Base-by-base conservation (phyloP, 768 basidiomycete genomes). In the Cystofilobasidium ferigula region DNA sequence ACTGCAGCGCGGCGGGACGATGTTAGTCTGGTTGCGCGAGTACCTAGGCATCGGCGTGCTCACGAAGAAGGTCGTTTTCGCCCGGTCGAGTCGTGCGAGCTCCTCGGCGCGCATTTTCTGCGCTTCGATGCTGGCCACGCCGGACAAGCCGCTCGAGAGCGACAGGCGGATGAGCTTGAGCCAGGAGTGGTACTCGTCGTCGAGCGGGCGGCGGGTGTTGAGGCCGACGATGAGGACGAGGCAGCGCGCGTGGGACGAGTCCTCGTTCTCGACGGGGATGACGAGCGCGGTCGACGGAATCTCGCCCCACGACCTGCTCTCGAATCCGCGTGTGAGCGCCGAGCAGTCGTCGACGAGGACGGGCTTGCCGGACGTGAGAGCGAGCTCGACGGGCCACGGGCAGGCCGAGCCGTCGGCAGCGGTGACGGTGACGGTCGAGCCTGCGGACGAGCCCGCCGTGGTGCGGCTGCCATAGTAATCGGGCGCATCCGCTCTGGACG, bases 31-130 rank as follows among this genome's bases (percentile, higher is more conserved):
- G 43, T 71, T 74, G 58, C 68, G 40, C 20, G 40, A 42, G 20
- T 42, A 42, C 10, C 10, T 42, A 20, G 40, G 40, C 10, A 42
- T 10, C 10, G 40, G 20, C 40, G 40, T 10, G 10, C 40, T 42
- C 40, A 42, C 69, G 69, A 74, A 74, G 56, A 74, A 73, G 3
- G 72, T 63, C 5, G 72, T 72, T 51, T 74, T 74, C 1, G 73
- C 73, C 3, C 69, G 68, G 53, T 74, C 73, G 5, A 74, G 66
- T 57, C 71, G 67, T 1, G 71, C 73, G 18, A 74, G 64, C 51
- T 67, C 67, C 69, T 74, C 72, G 10, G 73, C 71, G 60, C 72
- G 57, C 36, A 61, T 56, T n/a, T 69, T 64, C 62, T 75, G 74
- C 12, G 72, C 69, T 48, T 74, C 74, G 45, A 72, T 62, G 28